Percentiles rank a stretch among this genome's conserved stretches.
Conservation (phyloP, 2,329 filamentous ascomycete genomes). For the Nannizzia gypsea region DNA sequence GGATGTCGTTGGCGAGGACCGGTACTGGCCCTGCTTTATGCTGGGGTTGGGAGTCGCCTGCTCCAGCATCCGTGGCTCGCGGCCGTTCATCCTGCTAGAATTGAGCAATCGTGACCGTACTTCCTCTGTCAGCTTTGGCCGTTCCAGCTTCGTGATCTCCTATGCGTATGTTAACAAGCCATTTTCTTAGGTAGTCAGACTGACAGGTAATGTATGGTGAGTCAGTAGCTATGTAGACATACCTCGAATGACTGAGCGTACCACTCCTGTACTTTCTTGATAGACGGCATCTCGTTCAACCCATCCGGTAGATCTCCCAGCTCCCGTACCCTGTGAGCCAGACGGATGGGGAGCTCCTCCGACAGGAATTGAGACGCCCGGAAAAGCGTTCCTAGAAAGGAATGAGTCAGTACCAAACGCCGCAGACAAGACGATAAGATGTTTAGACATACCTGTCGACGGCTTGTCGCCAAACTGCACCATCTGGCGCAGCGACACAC, state of each 20-base stretch:
- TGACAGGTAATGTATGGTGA: no score
- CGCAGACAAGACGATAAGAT: background rate
- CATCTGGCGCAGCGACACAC: constrained; percentile 95
- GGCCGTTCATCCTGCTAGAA: constrained; percentile 40
- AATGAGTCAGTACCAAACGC: background rate
- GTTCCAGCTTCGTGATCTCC: constrained; percentile 83
- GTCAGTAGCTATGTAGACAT: constrained; percentile 23
- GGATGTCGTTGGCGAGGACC: constrained; percentile 32
- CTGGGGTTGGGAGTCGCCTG: constrained; percentile 86
- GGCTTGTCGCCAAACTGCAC: constrained; percentile 95
- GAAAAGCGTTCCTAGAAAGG: constrained; percentile 77
- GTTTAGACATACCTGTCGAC: constrained; percentile 58
- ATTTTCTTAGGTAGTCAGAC: no score
- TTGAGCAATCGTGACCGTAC: constrained; percentile 64
- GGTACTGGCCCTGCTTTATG: constrained; percentile 70
- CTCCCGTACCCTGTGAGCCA: constrained; percentile 94
- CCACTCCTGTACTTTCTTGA: constrained; percentile 91
- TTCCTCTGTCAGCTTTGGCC: constrained; percentile 63
- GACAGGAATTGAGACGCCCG: constrained; percentile 96
- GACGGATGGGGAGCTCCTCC: constrained; percentile 91
- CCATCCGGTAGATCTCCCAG: constrained; percentile 86
- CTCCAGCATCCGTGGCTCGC: constrained; percentile 55
- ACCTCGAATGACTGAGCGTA: constrained; percentile 99
- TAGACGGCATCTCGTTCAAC: constrained; percentile 94
- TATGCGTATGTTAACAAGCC: constrained; percentile 11